Base-by-base conservation (phyloP, 1,284 basidiomycete genomes). In the Exsudoporus floridanus region DNA sequence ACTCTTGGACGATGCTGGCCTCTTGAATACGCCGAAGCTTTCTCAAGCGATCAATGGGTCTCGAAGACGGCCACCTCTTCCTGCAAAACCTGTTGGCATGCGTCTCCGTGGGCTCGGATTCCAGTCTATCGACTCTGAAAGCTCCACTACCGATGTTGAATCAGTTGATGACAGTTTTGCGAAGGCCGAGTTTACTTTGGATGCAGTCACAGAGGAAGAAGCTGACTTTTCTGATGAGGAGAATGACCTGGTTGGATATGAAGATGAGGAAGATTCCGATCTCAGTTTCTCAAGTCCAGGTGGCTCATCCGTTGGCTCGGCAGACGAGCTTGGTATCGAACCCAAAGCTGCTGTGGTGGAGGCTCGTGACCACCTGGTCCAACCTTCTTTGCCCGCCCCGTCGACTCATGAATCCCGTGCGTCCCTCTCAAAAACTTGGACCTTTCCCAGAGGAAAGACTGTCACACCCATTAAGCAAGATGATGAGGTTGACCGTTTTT, bases 381-480 rank as follows among this genome's bases (percentile, higher is more conserved):
- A 35, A 19, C 31, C 50, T 21, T 27, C 58, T 25, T 50, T 52
- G 5, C 61, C 63, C 16, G 39, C 50, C 4, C 60, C 56, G 50
- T 61, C 55, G n/a, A 57, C 43, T 16, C 67, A 79, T 55, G 56
- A 53, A n/a, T 63, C 72, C 23, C 64, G 55, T 16, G 69, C 74
- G 2, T 85, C 86, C 0, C 73, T 88, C 23, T 80, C 80, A 23
- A 84, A 79, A 69, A 74, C 75, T 0, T 90, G 88, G 88, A 84
- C 83, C 0, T 90, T 90, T 71, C 85, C 86, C 1, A 72, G 67
- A 33, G 74, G 69, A 37, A 69, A 66, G 33, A 46, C 60, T 18
- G 47, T 63, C 21, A 51, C 60, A 13, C 52, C 59, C 9, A 36
- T 61, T 43, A 53, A 46, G 19, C 58, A 45, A 19, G 61, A 61